These are phyloP conservation scores for Platanthera zijinensis DNA, from an alignment of 106 monocot genomes.

Conservation along the genomic window DNA sequence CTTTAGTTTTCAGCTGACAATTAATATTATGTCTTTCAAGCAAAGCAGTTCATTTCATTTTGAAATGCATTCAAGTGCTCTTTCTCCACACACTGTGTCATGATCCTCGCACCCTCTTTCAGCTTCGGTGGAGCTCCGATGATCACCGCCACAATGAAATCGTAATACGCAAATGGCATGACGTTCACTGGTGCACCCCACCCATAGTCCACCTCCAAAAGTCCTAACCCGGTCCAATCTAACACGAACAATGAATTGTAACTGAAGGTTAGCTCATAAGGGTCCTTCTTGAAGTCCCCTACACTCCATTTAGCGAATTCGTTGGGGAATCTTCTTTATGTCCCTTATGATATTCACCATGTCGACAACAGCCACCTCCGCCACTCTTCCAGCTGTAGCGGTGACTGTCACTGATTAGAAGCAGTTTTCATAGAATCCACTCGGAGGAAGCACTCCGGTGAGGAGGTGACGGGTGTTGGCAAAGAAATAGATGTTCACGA, in stretches of 20 bases:
- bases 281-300: slow-evolving; percentile 29
- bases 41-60: slow-evolving; percentile 12
- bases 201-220: slow-evolving; percentile 46
- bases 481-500: slow-evolving; percentile 37
- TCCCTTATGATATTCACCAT: slow-evolving; percentile 30
- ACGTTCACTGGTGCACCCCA: slow-evolving; percentile 44
- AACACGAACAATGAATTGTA: slow-evolving; percentile 36
- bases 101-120: slow-evolving; percentile 28
- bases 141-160: slow-evolving; percentile 35
- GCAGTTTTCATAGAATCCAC: slow-evolving; percentile 53
- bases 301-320: slow-evolving; percentile 31
- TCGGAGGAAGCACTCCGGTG: not conserved
- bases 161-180: slow-evolving; percentile 24
- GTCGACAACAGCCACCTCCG: not conserved
- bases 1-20: too few species aligned
- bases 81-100: slow-evolving; percentile 42
- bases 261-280: slow-evolving; percentile 22
- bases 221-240: slow-evolving; percentile 50
- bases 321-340: slow-evolving; percentile 15
- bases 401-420: slow-evolving; percentile 35
- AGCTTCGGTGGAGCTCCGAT: slow-evolving; percentile 31
- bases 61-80: slow-evolving; percentile 27
- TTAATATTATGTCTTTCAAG: not conserved
- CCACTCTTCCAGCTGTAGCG: slow-evolving; percentile 9
- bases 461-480: slow-evolving; percentile 41